phyloP scores from a whole-genome alignment of 768 basidiomycete genomes.

The Clavulina sp. region DNA sequence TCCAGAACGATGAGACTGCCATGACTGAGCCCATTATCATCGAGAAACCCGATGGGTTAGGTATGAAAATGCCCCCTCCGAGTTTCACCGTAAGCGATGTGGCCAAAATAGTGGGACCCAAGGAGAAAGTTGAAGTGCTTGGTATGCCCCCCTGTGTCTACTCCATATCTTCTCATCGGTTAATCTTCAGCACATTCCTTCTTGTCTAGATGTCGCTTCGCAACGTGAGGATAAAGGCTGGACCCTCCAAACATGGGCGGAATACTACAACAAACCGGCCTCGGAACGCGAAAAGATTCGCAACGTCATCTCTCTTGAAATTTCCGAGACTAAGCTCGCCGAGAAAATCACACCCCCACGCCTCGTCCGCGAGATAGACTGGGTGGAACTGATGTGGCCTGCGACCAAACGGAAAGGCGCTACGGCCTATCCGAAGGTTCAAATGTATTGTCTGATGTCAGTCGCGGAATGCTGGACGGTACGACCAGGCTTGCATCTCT shows the following conservation, averaged over 20 bases:
- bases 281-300: slow-evolving; percentile 65
- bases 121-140: slow-evolving; percentile 77
- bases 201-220: slow-evolving; percentile 51
- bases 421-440: slow-evolving; percentile 82
- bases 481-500: slow-evolving; percentile 16
- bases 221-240: slow-evolving; percentile 76
- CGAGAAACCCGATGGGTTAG: slow-evolving; percentile 58
- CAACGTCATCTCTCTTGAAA: slow-evolving; percentile 91
- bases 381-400: slow-evolving; percentile 96
- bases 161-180: slow-evolving; percentile 14
- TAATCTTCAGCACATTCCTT: background rate
- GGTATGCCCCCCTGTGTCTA: slow-evolving; percentile 35
- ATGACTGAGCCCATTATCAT: slow-evolving; percentile 75
- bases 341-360: slow-evolving; percentile 67
- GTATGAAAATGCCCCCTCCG: slow-evolving; percentile 67
- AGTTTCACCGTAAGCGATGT: slow-evolving; percentile 62
- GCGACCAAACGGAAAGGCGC: slow-evolving; percentile 47
- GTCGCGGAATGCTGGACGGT: slow-evolving; percentile 90
- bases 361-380: slow-evolving; percentile 77
- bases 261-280: slow-evolving; percentile 58
- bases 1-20: slow-evolving; percentile 51
- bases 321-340: slow-evolving; percentile 69
- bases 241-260: slow-evolving; percentile 82
- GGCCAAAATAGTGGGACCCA: slow-evolving; percentile 58
- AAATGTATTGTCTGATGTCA: slow-evolving; percentile 94